phyloP scores from a whole-genome alignment of 192 early-diverging fungal species.

The Rhizophagus clarus region DNA sequence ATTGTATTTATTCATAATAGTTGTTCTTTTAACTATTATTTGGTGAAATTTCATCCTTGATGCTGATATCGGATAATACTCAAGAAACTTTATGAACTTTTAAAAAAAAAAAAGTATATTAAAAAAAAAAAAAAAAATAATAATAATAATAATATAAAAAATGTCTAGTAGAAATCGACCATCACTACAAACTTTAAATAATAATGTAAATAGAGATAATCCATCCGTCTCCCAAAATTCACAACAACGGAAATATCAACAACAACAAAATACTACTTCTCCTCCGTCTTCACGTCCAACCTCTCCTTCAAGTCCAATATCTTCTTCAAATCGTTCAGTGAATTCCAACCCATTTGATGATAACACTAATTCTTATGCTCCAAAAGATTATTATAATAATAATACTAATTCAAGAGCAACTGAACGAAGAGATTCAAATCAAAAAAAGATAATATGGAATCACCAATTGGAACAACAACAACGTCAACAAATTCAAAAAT shows the following conservation, averaged over 20 bases:
- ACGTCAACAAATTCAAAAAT: not conserved
- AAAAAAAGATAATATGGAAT: not conserved
- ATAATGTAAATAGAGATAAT: not conserved
- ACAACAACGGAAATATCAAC: not conserved
- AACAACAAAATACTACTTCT: not conserved
- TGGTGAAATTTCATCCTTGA: not conserved
- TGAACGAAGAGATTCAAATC: not conserved
- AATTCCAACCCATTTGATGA: not conserved
- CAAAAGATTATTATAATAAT: not conserved
- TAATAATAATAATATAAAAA: not conserved
- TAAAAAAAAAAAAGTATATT: not conserved
- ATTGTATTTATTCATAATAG: no score
- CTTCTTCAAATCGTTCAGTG: not conserved
- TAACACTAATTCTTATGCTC: not conserved
- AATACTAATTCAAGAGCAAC: not conserved
- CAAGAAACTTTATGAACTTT: not conserved
- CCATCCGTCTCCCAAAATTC: not conserved
- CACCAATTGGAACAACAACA: not conserved
- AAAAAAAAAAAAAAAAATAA: not conserved
- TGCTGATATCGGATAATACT: not conserved
- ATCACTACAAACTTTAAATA: not conserved
- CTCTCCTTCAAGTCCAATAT: not conserved
- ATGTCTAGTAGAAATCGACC: not conserved
- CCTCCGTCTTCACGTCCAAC: not conserved
- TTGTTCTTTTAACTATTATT: no score